Percentiles rank a stretch among this genome's conserved stretches.
Conservation (phyloP, 2,329 filamentous ascomycete species). For the Talaromyces sp. region DNA sequence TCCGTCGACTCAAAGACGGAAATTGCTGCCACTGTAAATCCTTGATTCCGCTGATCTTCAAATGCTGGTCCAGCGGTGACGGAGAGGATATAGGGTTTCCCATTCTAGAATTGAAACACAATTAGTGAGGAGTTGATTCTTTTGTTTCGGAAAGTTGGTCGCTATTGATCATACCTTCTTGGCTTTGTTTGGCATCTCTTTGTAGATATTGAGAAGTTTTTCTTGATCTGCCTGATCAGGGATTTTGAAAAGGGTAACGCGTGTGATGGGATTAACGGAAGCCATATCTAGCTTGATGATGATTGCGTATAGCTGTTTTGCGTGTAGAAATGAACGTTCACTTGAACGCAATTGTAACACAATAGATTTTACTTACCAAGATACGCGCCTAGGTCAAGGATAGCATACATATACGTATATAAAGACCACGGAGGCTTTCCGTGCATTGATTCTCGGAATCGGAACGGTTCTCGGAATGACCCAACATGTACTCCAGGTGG, state of each 20-base stretch:
- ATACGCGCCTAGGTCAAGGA: not conserved
- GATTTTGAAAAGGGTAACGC: slow-evolving; percentile 12
- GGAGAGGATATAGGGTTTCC: slow-evolving; percentile 1
- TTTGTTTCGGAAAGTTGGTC: not conserved
- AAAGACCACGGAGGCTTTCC: not conserved
- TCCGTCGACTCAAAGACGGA: not conserved
- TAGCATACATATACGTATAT: not conserved
- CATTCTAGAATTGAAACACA: not conserved
- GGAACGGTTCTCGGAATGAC: not conserved
- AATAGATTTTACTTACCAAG: not conserved
- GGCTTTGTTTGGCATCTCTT: slow-evolving; percentile 6
- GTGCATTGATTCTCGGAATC: not conserved
- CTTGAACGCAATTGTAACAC: not conserved
- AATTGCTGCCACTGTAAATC: not conserved
- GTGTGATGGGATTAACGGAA: not conserved
- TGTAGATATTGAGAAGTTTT: slow-evolving; percentile 2
- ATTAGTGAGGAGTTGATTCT: not conserved
- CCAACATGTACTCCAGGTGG: not conserved
- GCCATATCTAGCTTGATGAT: not conserved
- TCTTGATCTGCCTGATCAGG: slow-evolving; percentile 10
- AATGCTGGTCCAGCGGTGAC: not conserved
- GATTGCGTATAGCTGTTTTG: not conserved
- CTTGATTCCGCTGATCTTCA: not conserved
- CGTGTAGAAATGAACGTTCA: not conserved
- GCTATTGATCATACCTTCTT: not conserved